phyloP scores from a whole-genome alignment of 2,329 filamentous ascomycete species.

The Monosporascus ibericus region DNA sequence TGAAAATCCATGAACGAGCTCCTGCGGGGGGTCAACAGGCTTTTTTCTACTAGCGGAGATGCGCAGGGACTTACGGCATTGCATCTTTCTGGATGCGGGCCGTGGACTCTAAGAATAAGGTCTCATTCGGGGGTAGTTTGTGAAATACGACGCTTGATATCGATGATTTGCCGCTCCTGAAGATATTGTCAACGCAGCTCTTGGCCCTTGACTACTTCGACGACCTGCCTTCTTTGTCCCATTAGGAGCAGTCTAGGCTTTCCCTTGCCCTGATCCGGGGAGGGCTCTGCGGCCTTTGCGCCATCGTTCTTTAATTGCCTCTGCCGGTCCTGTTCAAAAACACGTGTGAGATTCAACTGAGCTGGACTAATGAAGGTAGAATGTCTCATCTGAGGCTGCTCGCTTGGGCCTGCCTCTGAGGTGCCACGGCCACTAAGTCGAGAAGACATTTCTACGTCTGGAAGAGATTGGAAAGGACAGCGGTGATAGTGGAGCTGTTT shows the following conservation, averaged over 20 bases:
- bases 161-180: constrained; percentile 93
- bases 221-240: constrained; percentile 80
- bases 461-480: neutral
- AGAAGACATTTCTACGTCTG: constrained; percentile 20
- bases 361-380: constrained; percentile 46
- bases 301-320: constrained; percentile 43
- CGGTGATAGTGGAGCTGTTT: constrained; percentile 1
- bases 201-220: neutral
- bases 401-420: constrained; percentile 11
- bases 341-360: constrained; percentile 57
- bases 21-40: constrained; percentile 11
- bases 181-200: constrained; percentile 8
- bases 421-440: constrained; percentile 20
- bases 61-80: constrained; percentile 65
- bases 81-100: constrained; percentile 90
- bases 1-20: constrained; percentile 99
- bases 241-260: constrained; percentile 88
- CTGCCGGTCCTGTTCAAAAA: constrained; percentile 55
- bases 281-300: constrained; percentile 37
- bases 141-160: constrained; percentile 99
- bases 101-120: constrained; percentile 90
- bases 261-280: constrained; percentile 45
- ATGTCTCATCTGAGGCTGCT: constrained; percentile 8
- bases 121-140: constrained; percentile 93
- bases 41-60: neutral